phyloP scores from a whole-genome alignment of 1,284 basidiomycete species.

The Earliella scabrosa region DNA sequence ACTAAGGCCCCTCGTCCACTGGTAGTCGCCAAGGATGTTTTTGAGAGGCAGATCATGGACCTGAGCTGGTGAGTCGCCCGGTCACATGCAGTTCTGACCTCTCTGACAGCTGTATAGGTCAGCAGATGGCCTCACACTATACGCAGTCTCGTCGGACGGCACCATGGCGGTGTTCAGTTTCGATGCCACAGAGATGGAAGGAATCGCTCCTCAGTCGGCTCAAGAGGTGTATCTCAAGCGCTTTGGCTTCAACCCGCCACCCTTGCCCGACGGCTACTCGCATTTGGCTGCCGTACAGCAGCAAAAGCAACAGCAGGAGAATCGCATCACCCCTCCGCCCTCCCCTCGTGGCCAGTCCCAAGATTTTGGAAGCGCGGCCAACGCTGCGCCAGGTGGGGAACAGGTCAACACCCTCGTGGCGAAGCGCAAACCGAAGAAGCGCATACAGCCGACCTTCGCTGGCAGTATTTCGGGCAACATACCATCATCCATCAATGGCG shows the following conservation, averaged over 20 bases:
- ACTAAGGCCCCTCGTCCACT: constrained; percentile 89
- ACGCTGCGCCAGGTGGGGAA: constrained; percentile 45
- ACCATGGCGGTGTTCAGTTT: constrained; percentile 91
- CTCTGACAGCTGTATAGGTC: constrained; percentile 74
- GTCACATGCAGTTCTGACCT: neutral
- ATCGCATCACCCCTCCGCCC: constrained; percentile 53
- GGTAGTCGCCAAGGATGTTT: constrained; percentile 92
- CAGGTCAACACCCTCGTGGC: constrained; percentile 74
- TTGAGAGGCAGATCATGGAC: constrained; percentile 95
- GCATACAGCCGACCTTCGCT: constrained; percentile 59
- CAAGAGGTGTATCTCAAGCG: constrained; percentile 81
- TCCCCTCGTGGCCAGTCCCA: constrained; percentile 43
- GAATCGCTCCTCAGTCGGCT: constrained; percentile 75
- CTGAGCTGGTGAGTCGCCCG: constrained; percentile 78
- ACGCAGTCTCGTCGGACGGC: constrained; percentile 95
- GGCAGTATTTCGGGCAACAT: constrained; percentile 35
- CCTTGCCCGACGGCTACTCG: constrained; percentile 69
- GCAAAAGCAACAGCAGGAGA: constrained; percentile 15
- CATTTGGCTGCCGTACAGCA: constrained; percentile 44
- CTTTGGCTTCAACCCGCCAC: constrained; percentile 73
- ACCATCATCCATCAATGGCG: constrained; percentile 37
- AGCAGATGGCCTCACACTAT: constrained; percentile 89
- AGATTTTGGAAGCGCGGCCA: constrained; percentile 40
- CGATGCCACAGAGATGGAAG: constrained; percentile 79
- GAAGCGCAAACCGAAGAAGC: constrained; percentile 68